Base-by-base conservation (phyloP, 2,329 filamentous ascomycete species). In the Aspergillus sp. region DNA sequence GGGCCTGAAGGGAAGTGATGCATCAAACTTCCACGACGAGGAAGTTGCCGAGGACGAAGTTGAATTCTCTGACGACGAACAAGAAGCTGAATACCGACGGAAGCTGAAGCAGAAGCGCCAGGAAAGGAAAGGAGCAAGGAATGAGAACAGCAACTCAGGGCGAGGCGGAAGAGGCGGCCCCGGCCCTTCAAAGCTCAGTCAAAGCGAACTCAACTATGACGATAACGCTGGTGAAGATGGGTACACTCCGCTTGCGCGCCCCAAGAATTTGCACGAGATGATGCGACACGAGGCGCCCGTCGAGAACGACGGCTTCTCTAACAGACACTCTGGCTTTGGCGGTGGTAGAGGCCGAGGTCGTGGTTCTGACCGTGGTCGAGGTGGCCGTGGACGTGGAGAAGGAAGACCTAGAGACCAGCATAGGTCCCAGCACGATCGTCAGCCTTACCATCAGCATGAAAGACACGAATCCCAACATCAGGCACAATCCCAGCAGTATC, bases 11-110 rank as follows among this genome's bases (percentile, higher is more conserved):
- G 92, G 93, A 62, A 95, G 92, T 9, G 95, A 99, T 76, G 94
- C 95, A 8, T 96, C 92, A 55, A 98, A 98, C 74, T 84, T 97
- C 58, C 91, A 97, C 76, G 95, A 98, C 68, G 95, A 99, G 76
- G 94, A 98, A 79, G 85, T 93, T 7, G 88, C 81, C 17, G 89
- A 91, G 34, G 91, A 96, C 43, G 94, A 98, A 74, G 86, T 92
- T 69, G 95, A 98, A 73, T 98, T 98, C 75, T 97, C 94, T 0
- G 95, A 99, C 68, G 95, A 99, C 71, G 95, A 99, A 78, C 91
- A 91, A 68, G 95, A 99, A 77, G 90, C 90, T 7, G 91, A 93
- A 69, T 87, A 92, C 74, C 96, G 90, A 79, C 81, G 85, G 60
- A 84, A 84, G 62, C 70, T 87, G 56, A 93, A 93, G 77, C 84